Base-by-base conservation (phyloP, 176 grass and related monocot species). In the Rhipidocladum racemiflorum region DNA sequence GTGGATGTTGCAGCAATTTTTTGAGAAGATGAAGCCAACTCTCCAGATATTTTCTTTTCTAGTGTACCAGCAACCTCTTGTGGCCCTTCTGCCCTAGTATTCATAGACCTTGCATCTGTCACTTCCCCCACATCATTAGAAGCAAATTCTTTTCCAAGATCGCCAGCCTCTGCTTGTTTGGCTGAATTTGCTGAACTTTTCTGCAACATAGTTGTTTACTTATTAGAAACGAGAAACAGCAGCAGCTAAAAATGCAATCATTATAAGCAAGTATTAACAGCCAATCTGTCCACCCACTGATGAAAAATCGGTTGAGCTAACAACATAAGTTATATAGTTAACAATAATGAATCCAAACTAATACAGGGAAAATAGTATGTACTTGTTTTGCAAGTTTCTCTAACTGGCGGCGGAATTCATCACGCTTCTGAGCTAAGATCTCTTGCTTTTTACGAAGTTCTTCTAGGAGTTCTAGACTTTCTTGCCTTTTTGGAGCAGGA, bases 401-500 rank as follows among this genome's bases (percentile, higher is more conserved):
- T 81, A 99, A 94, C 73, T 93, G 91, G 8, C 85, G 88, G 27
- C 89, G 93, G 70, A 99, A 95, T 28, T 95, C 96, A 90, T 88
- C 88, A 65, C 96, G 90, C 83, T 99, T 95, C 77, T 92, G 88
- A 60, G 89, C 91, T 82, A 99, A 91, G 74, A 82, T 88, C 73
- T 95, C 96, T 74, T 99, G 96, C 72, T 99, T 99, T 84, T 93
- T 99, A 53, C 93, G 92, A 60, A 99, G 87, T 72, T 95, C 91
- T 89, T 99, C 96, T 79, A 95, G 48, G 32, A 93, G 66, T 78
- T 95, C 95, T 81, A 94, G 75, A 74, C 55, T 89, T 81, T 98
- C 96, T 82, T 86, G 71, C 79, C 92, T 99, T 85, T 90, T 99
- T 15, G 84, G 84, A 62, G 76, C 75, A 66, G 85, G 69, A 57